Base-by-base conservation (phyloP, 306 rosid genomes). In the Lablab purpureus region DNA sequence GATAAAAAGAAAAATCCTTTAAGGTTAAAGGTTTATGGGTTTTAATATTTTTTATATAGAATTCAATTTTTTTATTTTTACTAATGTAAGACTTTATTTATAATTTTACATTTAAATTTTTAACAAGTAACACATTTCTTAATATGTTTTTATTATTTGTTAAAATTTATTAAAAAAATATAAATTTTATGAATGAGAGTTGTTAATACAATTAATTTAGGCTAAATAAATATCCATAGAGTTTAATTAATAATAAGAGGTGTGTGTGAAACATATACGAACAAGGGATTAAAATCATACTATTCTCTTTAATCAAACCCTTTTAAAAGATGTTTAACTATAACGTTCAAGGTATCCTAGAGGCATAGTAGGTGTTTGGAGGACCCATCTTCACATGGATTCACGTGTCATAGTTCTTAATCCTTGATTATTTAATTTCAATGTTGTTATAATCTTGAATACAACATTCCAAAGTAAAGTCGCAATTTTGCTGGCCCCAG, bases 371-470 rank as follows among this genome's bases (percentile, higher is more conserved):
- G 77, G 70, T 82, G 62, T 77, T 66, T 56, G 82, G 84, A 70
- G 94, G 94, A 37, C 91, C 97, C 94, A 89, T 73, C 89, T 82
- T 87, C 93, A 92, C 93, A 79, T 90, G 97, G 84, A 87, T 81
- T 91, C 97, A 84, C 97, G 84, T 85, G 91, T 71, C 65, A 50
- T 74, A 13, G 90, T 81, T 82, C 51, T 86, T 77, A 86, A 80
- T 82, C 81, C 86, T 23, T 56, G 43, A 80, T 77, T 85, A 81
- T 76, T 85, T 76, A 75, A 58, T 83, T 62, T 4, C 58, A 66
- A 85, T 73, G 67, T 73, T 60, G 45, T 82, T 75, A 67, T 55
- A 81, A 71, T 83, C 84, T 89, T 87, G 89, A 67, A 50, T 27
- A 32, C 80, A 78, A 76, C 77, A 59, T 76, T 81, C 81, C 82